phyloP scores from a whole-genome alignment of 768 basidiomycete genomes.

The Tylopilus subfusipes region DNA sequence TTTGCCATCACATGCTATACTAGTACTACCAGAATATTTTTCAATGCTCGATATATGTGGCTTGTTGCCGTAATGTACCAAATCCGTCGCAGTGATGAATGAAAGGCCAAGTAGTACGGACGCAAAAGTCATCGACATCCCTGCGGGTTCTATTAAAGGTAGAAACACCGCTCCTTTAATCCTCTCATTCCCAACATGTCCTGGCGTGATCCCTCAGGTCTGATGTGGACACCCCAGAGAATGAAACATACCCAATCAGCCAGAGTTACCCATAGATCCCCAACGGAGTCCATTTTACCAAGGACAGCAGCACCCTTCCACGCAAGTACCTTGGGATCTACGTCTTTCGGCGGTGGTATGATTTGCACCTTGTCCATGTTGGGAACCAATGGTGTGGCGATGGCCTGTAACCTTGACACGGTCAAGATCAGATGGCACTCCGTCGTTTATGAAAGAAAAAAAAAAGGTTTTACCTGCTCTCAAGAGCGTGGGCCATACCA shows the following conservation, averaged over 20 bases:
- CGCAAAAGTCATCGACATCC: not conserved
- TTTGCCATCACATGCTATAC: constrained; percentile 7
- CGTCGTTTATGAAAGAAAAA: not conserved
- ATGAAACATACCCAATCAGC: constrained; percentile 75
- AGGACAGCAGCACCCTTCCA: constrained; percentile 97
- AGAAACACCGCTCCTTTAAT: constrained; percentile 79
- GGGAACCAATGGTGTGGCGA: constrained; percentile 75
- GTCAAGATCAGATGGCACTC: constrained; percentile 5
- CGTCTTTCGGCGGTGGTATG: constrained; percentile 90
- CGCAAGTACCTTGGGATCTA: constrained; percentile 83
- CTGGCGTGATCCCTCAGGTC: constrained; percentile 35
- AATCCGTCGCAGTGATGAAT: not conserved
- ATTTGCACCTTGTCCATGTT: constrained; percentile 89
- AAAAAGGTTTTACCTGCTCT: constrained; percentile 61
- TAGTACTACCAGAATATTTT: not conserved
- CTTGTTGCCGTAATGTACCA: constrained; percentile 18
- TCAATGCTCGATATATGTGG: not conserved
- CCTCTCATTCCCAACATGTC: constrained; percentile 77
- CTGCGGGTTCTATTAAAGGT: constrained; percentile 43
- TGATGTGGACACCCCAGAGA: not conserved
- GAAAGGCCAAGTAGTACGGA: not conserved
- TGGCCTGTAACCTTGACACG: constrained; percentile 59
- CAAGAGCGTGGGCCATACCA: constrained; percentile 81
- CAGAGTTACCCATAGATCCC: constrained; percentile 84
- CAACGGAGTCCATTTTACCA: constrained; percentile 85